A percentile compares a stretch with the other conserved stretches of the same genome.
Evolutionary conservation across 148 eudicot species (phyloP).

Genomic region (Persicaria tinctoria): DNA sequence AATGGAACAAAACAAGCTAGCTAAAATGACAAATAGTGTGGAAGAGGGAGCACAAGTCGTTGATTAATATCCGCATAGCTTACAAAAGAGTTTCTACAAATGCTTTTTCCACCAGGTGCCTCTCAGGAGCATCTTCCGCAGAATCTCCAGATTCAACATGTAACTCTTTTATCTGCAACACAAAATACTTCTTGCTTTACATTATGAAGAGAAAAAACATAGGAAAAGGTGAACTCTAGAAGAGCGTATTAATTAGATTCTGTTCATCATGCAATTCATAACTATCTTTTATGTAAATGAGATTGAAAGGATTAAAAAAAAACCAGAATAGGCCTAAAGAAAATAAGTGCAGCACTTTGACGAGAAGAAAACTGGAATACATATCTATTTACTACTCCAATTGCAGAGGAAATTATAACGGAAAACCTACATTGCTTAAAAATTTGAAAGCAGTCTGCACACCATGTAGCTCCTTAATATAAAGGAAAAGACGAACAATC

Average conservation of each 20-base stretch:
- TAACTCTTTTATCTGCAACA: conserved; percentile 44
- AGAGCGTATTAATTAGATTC: background rate
- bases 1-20: background rate
- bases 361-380: background rate
- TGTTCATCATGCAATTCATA: background rate
- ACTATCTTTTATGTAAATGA: background rate
- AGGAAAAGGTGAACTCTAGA: background rate
- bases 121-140: conserved; percentile 61
- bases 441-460: conserved; percentile 74
- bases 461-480: conserved; percentile 77
- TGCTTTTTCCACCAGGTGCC: conserved; percentile 86
- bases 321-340: background rate
- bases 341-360: background rate
- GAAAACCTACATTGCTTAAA: conserved; percentile 67
- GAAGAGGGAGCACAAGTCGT: background rate
- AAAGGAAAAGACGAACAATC: conserved; percentile 72
- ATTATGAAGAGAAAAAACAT: background rate
- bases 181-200: background rate
- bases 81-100: conserved; percentile 82
- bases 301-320: background rate
- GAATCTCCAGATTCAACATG: conserved; percentile 48
- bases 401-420: background rate
- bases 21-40: background rate
- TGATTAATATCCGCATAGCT: conserved; percentile 18
- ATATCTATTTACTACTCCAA: background rate